Conservation (phyloP, 2,329 filamentous ascomycete genomes). For the Cordyceps fumosorosea region DNA sequence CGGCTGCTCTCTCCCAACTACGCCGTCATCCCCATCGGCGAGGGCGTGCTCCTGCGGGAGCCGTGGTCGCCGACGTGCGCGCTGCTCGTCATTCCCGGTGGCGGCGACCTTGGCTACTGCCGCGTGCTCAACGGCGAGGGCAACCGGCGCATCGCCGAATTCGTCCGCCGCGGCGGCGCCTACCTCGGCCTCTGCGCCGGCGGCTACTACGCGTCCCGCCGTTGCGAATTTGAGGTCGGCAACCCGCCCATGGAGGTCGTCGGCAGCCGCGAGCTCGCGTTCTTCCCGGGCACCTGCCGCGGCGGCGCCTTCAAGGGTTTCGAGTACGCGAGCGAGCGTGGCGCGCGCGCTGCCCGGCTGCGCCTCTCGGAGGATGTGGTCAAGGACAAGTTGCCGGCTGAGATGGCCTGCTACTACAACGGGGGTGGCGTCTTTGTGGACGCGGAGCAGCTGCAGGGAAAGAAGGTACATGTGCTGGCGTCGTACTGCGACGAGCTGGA, state of each 20-base stretch:
- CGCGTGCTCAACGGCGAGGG: slow-evolving; percentile 79
- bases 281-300: slow-evolving; percentile 81
- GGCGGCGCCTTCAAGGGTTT: slow-evolving; percentile 87
- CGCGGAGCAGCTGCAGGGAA: slow-evolving; percentile 52
- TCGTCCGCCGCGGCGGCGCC: slow-evolving; percentile 74
- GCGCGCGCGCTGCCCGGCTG: slow-evolving; percentile 66
- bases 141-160: slow-evolving; percentile 77
- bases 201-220: slow-evolving; percentile 76
- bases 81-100: slow-evolving; percentile 84
- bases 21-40: slow-evolving; percentile 79
- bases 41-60: slow-evolving; percentile 76
- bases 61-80: slow-evolving; percentile 86
- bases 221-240: slow-evolving; percentile 89
- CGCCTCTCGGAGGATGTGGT: slow-evolving; percentile 57
- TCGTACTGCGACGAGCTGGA: slow-evolving; percentile 68
- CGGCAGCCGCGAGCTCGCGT: slow-evolving; percentile 75
- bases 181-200: slow-evolving; percentile 94
- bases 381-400: slow-evolving; percentile 46
- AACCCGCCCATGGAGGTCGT: slow-evolving; percentile 72
- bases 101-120: slow-evolving; percentile 90
- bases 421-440: slow-evolving; percentile 91
- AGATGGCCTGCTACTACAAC: slow-evolving; percentile 81
- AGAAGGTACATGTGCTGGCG: slow-evolving; percentile 74
- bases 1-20: slow-evolving; percentile 84
- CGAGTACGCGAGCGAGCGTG: slow-evolving; percentile 79